Evolutionary conservation across 2,329 filamentous ascomycete genomes (phyloP), one percentile per base, ranked within the genome.

Genomic region (Alternaria solani): DNA sequence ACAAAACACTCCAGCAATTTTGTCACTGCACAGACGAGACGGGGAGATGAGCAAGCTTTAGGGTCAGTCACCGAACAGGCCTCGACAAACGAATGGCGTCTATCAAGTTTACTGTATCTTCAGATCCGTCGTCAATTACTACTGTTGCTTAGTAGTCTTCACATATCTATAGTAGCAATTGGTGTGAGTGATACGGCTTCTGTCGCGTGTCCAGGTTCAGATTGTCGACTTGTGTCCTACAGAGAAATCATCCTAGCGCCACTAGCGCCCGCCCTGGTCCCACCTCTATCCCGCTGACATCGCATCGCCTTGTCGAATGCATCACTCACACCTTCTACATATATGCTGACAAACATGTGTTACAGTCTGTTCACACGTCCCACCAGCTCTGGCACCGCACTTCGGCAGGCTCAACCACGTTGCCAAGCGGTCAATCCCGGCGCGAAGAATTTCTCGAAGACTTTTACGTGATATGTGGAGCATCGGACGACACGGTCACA

Each of bases 391-490:
- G 34, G 32, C 46, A 49, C 59, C 51, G 51, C 26, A 55, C 30
- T 51, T 49, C 61, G 60, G 64, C 56, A 57, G 57, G 59, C 49
- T 59, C 53, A 51, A 61, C 57, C 59, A 61, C 54, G 25, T 25
- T 61, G 67, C 66, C 67, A 70, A 72, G 68, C 61, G 54, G 52
- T 43, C 52, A 58, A 65, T 51, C 54, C 63, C 61, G 68, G 65
- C 38, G 54, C 46, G 64, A 60, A 62, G 68, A 65, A 53, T 68
- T 69, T 72, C 57, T 70, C 63, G 65, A 73, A 72, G 65, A 68
- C 23, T 72, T 72, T 74, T 73, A 70, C 68, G 65, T 73, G 56
- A 74, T 65, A 69, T 72, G 71, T 75, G 72, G 72, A 70, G 62
- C 71, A 43, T 20, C 36, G 26, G 32, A 61, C 57, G 64, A 67